A percentile compares a stretch with the other conserved stretches of the same genome.
These are phyloP conservation scores for Phaeophleospora eucalypticola DNA, from an alignment of 2,329 filamentous ascomycete species.

Conservation along the genomic window DNA sequence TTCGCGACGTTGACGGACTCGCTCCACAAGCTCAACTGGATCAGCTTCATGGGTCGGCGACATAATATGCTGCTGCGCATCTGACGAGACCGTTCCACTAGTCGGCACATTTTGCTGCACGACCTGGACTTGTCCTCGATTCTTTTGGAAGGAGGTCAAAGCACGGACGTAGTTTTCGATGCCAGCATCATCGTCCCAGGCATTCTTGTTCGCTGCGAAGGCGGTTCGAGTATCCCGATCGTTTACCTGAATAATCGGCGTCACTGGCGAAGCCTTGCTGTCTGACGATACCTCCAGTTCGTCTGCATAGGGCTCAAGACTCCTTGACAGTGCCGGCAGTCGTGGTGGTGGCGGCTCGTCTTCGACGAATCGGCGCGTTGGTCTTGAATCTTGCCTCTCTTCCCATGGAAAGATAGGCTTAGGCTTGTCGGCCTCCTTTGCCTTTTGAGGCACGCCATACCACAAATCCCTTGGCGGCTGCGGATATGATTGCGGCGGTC, in stretches of 20 bases:
- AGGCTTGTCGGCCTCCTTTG: conserved; percentile 56
- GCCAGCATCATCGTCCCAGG: conserved; percentile 87
- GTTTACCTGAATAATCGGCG: conserved; percentile 46
- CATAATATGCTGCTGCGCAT: conserved; percentile 19
- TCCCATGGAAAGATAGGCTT: conserved; percentile 88
- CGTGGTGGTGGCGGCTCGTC: conserved; percentile 36
- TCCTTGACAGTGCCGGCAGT: conserved; percentile 17
- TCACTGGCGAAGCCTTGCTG: conserved; percentile 27
- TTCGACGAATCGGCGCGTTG: conserved; percentile 63
- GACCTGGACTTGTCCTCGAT: conserved; percentile 41
- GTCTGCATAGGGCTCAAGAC: conserved; percentile 21
- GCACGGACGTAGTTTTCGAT: conserved; percentile 84
- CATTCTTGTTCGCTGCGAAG: conserved; percentile 67
- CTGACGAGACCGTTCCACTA: conserved; percentile 2
- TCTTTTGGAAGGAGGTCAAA: conserved; percentile 59
- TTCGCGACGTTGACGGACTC: conserved; percentile 40
- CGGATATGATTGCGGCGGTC: conserved; percentile 71
- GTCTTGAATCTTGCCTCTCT: conserved; percentile 56
- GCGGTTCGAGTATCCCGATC: conserved; percentile 64
- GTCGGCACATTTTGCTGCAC: conserved; percentile 17
- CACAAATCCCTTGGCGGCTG: conserved; percentile 84
- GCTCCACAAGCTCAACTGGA: conserved; percentile 26
- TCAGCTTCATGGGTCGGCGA: conserved; percentile 23
- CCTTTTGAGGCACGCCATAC: conserved; percentile 62
- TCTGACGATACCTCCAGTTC: conserved; percentile 28